These are phyloP conservation scores for Triangularia verruculosa DNA, from an alignment of 2,329 filamentous ascomycete species.

Conservation along the genomic window DNA sequence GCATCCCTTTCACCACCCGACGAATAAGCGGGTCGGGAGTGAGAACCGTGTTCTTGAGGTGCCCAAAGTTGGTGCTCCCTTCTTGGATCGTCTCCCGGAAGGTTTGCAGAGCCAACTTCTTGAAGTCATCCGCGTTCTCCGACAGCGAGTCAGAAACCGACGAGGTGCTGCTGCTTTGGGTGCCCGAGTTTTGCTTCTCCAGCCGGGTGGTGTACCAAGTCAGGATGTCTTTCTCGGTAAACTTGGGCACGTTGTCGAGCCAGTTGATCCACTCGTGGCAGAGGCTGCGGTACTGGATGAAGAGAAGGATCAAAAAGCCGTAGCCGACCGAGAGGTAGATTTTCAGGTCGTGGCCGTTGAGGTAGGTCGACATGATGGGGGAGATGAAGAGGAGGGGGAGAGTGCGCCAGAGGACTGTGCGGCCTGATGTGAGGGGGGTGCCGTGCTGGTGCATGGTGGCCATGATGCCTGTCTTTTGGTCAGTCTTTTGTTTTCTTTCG, in stretches of 20 bases:
- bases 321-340: conserved; percentile 56
- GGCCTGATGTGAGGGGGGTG: conserved; percentile 55
- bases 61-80: conserved; percentile 22
- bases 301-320: conserved; percentile 48
- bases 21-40: conserved; percentile 23
- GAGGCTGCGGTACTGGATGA: conserved; percentile 52
- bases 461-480: conserved; percentile 33
- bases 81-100: conserved; percentile 38
- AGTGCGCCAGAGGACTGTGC: conserved; percentile 52
- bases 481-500: background rate
- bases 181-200: conserved; percentile 19
- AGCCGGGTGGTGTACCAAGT: conserved; percentile 44
- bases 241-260: conserved; percentile 48
- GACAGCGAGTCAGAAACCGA: background rate
- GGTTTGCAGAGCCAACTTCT: conserved; percentile 25
- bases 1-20: conserved; percentile 31
- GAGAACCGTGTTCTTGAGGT: conserved; percentile 6
- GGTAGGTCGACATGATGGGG: conserved; percentile 53
- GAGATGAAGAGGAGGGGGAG: conserved; percentile 56
- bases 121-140: conserved; percentile 17
- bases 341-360: conserved; percentile 49
- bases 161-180: conserved; percentile 21
- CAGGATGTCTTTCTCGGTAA: conserved; percentile 49
- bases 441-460: conserved; percentile 53
- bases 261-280: conserved; percentile 59